Base-by-base conservation (phyloP, 768 basidiomycete genomes). In the Pisolithus tinctorius region DNA sequence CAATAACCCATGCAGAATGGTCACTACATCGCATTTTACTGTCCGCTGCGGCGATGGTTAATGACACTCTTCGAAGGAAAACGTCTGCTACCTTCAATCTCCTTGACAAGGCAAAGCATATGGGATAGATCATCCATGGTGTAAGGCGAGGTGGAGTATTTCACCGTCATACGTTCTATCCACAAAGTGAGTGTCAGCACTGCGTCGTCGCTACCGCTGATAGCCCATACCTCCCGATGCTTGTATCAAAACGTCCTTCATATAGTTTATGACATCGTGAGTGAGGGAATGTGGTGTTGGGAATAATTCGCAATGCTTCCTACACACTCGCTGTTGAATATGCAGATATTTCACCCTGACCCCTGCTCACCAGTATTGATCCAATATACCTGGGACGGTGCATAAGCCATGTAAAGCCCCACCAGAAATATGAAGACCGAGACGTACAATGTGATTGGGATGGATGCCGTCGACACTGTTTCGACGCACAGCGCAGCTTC, bases 61-160 rank as follows among this genome's bases (percentile, higher is more conserved):
- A 16, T 13, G 36, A 23, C 30, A 11, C 27, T 47, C 17, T 0
- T 23, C 8, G 42, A 9, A 45, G 7, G 13, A 46, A 11, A 20
- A 25, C 27, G 23, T 20, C 5, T 48, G 27, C 14, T 16, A 62
- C 66, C 52, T 46, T 64, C 56, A 5, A 68, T 56, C 20, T 68
- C 64, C 31, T 61, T 68, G 36, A 66, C 56, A 34, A 68, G 7
- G 4, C 58, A 53, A 14, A 66, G 23, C 65, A 66, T 68, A n/a
- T 57, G 60, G 36, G 36, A 54, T 9, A 66, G 46, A 29, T 56
- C 55, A 5, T 56, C 10, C 51, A 54, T 62, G 46, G 38, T 42
- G 16, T 62, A 66, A 11, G 66, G 65, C 13, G 65, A 66, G 6
- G 65, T 66, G 42, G 65, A 68, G 47, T 68, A 66, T n/a, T 66